These are phyloP conservation scores for Rosa chinensis DNA, from an alignment of 306 rosid species.

Conservation along the genomic window DNA sequence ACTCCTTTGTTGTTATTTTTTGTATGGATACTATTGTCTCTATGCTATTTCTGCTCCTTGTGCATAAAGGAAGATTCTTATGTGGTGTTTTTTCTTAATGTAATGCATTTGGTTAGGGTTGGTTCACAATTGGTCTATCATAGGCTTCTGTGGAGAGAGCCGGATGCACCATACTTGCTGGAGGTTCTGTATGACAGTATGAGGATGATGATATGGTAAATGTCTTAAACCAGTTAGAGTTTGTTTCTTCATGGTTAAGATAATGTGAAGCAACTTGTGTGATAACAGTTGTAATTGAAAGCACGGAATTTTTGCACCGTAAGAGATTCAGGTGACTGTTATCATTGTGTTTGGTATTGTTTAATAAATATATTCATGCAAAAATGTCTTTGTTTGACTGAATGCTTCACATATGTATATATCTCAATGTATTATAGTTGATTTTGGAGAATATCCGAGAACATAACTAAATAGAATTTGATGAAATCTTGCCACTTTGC, in stretches of 20 bases:
- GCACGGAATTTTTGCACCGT: not conserved
- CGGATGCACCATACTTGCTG: conserved; percentile 63
- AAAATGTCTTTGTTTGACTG: too few relatives aligned
- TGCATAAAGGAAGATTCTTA: conserved; percentile 6
- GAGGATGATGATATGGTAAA: conserved; percentile 83
- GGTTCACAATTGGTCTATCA: conserved; percentile 72
- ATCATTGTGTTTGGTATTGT: not conserved
- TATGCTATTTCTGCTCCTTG: not conserved
- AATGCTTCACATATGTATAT: too few relatives aligned
- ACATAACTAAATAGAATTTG: too few relatives aligned
- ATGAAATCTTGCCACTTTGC: too few relatives aligned
- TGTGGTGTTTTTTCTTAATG: conserved; percentile 16
- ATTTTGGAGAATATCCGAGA: too few relatives aligned
- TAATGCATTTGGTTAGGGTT: conserved; percentile 34
- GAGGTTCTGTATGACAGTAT: conserved; percentile 65
- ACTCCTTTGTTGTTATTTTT: too few relatives aligned
- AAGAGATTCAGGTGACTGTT: not conserved
- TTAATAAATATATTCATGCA: not conserved
- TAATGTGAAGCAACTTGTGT: not conserved
- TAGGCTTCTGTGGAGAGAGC: conserved; percentile 92
- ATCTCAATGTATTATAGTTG: too few relatives aligned
- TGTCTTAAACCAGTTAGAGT: not conserved
- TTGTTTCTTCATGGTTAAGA: not conserved
- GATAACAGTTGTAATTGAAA: not conserved
- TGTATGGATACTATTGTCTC: too few relatives aligned